phyloP scores from a whole-genome alignment of 1,284 basidiomycete genomes.

The Erythrobasidium hasegawianum region DNA sequence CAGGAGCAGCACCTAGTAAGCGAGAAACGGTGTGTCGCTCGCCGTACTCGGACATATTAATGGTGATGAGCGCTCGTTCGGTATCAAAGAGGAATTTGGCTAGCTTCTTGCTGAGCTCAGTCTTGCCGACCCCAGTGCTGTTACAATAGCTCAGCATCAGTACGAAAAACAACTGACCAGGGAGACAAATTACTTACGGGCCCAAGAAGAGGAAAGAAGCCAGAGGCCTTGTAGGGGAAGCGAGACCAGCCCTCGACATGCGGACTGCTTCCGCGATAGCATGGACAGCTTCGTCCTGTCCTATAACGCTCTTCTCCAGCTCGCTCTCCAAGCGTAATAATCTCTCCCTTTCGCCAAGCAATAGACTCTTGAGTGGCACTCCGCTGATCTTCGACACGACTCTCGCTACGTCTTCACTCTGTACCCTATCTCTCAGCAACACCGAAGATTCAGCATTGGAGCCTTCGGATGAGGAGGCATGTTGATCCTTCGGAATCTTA shows the following conservation, averaged over 20 bases:
- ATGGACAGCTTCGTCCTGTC: conserved; percentile 76
- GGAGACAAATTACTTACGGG: conserved; percentile 56
- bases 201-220: conserved; percentile 87
- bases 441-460: conserved; percentile 53
- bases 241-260: conserved; percentile 82
- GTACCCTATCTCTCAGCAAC: conserved; percentile 81
- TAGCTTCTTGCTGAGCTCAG: conserved; percentile 80
- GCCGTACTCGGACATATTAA: conserved; percentile 75
- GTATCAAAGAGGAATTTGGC: conserved; percentile 84
- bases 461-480: conserved; percentile 53
- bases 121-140: conserved; percentile 56
- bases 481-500: conserved; percentile 69
- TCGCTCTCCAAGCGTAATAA: conserved; percentile 87
- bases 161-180: no score
- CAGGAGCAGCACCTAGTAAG: conserved; percentile 64
- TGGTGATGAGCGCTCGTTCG: conserved; percentile 74
- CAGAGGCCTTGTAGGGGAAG: conserved; percentile 78
- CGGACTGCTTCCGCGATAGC: conserved; percentile 82
- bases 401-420: conserved; percentile 77
- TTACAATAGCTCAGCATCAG: no score
- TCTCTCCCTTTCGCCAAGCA: conserved; percentile 85
- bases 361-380: conserved; percentile 80
- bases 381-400: conserved; percentile 59
- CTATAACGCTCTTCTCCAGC: conserved; percentile 71
- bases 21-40: conserved; percentile 82